These are phyloP conservation scores for Moesziomyces sp. DNA, from an alignment of 1,284 basidiomycete genomes.

Conservation along the genomic window DNA sequence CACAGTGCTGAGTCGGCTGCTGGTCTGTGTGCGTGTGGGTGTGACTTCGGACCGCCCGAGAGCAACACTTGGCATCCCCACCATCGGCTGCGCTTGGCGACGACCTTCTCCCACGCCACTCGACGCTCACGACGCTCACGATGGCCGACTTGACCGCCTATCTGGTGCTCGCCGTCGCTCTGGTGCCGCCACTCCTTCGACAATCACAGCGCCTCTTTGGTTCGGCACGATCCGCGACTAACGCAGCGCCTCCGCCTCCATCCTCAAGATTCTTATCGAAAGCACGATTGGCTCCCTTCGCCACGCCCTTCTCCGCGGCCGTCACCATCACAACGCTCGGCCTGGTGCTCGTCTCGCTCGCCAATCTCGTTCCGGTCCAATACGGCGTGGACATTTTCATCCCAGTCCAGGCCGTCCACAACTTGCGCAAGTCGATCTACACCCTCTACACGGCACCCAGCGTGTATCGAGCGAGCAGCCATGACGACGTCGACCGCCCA, in stretches of 20 bases:
- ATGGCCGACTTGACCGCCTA: conserved; percentile 30
- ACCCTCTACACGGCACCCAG: conserved; percentile 22
- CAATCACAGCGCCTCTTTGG: conserved; percentile 20
- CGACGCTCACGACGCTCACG: too few species aligned
- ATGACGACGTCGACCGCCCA: not conserved
- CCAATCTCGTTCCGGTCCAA: conserved; percentile 29
- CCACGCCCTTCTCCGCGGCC: conserved; percentile 25
- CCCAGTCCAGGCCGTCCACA: conserved; percentile 15
- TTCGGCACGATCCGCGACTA: conserved; percentile 5
- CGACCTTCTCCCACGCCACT: not conserved
- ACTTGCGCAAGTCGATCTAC: conserved; percentile 10
- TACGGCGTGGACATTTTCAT: conserved; percentile 41
- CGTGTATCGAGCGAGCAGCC: not conserved
- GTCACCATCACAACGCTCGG: conserved; percentile 12
- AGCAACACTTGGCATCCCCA: not conserved
- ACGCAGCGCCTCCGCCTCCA: conserved; percentile 1
- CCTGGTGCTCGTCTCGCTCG: conserved; percentile 22
- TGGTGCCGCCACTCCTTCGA: conserved; percentile 33
- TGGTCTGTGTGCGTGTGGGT: too few species aligned
- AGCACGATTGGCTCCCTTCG: conserved; percentile 26
- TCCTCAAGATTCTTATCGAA: conserved; percentile 8
- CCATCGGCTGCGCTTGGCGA: not conserved
- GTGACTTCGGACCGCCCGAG: too few species aligned
- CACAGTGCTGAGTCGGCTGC: too few species aligned
- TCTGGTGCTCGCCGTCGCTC: conserved; percentile 26